Conservation (phyloP, 371 early-diverging fungal species). For the Furculomyces boomerangus region DNA sequence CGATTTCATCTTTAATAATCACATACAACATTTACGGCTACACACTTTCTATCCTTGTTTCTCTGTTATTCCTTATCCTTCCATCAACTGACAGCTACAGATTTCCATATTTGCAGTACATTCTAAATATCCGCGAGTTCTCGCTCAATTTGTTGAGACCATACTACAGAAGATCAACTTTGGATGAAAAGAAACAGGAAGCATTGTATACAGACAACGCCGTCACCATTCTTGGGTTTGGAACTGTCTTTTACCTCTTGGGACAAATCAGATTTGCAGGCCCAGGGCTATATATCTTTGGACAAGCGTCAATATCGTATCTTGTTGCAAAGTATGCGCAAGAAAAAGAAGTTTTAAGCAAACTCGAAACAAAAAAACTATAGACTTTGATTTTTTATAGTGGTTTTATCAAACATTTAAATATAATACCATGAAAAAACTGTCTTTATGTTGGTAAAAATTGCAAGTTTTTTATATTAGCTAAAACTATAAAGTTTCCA, state of each 20-base stretch:
- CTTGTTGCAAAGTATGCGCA: neutral
- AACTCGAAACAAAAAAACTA: too few species aligned
- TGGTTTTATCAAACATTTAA: too few species aligned
- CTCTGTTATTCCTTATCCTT: neutral
- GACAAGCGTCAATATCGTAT: neutral
- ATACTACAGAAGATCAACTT: neutral
- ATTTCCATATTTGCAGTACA: neutral
- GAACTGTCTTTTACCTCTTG: neutral
- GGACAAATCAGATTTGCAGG: neutral
- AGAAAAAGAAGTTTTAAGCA: too few species aligned
- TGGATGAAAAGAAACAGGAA: neutral
- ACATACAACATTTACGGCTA: neutral
- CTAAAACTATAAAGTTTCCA: too few species aligned
- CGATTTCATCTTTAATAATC: neutral
- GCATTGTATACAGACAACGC: neutral
- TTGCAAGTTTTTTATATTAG: too few species aligned
- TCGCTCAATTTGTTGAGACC: neutral
- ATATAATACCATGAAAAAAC: too few species aligned
- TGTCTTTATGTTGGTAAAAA: too few species aligned
- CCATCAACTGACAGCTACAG: neutral
- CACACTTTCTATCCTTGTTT: neutral
- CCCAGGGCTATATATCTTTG: neutral
- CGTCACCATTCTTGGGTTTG: neutral
- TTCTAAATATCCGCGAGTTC: neutral
- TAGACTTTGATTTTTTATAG: too few species aligned